phyloP scores from a whole-genome alignment of 148 eudicot genomes.

The Heliamphora exappendiculata region DNA sequence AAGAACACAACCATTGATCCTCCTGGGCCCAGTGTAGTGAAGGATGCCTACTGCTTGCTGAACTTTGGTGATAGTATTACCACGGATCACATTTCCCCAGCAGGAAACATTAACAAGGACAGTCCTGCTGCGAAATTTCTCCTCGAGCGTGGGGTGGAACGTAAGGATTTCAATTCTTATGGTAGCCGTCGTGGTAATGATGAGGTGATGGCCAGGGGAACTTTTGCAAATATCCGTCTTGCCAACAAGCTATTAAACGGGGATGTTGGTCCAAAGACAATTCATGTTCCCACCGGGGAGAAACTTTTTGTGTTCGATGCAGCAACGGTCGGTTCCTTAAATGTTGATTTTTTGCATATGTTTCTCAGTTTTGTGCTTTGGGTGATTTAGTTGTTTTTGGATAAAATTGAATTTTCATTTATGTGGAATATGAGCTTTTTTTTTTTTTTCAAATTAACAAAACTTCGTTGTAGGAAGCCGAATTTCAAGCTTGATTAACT shows the following conservation, averaged over 20 bases:
- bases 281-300: conserved; percentile 20
- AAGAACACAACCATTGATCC: conserved; percentile 23
- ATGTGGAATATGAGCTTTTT: neutral
- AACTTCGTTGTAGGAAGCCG: neutral
- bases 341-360: neutral
- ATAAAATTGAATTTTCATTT: neutral
- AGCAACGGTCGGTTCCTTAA: conserved; percentile 9
- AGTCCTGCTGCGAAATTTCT: conserved; percentile 22
- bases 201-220: conserved; percentile 23
- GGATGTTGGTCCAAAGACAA: conserved; percentile 19
- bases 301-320: conserved; percentile 23
- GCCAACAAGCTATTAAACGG: conserved; percentile 20
- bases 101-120: conserved; percentile 23
- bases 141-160: conserved; percentile 15
- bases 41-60: conserved; percentile 23
- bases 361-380: neutral
- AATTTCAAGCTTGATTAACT: too few species aligned
- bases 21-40: conserved; percentile 17
- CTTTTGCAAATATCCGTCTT: conserved; percentile 21
- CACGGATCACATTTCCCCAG: conserved; percentile 24
- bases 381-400: neutral
- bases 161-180: conserved; percentile 22
- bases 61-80: conserved; percentile 24
- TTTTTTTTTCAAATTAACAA: neutral
- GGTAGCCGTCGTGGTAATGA: conserved; percentile 23